These are phyloP conservation scores for Rehmannia glutinosa DNA, from an alignment of 257 asterid species.

Conservation along the genomic window DNA sequence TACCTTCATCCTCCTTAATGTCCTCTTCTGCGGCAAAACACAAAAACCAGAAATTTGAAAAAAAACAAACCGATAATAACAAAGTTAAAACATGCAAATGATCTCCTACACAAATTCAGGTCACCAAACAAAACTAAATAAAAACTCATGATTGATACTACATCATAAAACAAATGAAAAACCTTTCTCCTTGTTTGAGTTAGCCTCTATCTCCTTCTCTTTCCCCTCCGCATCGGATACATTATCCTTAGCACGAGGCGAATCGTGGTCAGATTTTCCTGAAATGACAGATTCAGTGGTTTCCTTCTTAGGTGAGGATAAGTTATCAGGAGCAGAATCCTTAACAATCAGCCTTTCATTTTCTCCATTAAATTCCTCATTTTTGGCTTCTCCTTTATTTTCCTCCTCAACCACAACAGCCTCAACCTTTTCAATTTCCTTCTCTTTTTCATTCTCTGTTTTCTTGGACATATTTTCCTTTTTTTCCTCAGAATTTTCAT, in stretches of 20 bases:
- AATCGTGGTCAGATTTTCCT: slow-evolving; percentile 8
- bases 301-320: slow-evolving; percentile 12
- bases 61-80: neutral
- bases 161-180: too few species aligned
- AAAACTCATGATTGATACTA: too few species aligned
- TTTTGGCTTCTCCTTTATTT: slow-evolving; percentile 12
- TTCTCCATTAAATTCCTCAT: neutral
- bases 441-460: slow-evolving; percentile 8
- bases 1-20: slow-evolving; percentile 32
- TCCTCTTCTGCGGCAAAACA: slow-evolving; percentile 31
- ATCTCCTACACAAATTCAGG: too few species aligned
- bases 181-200: slow-evolving; percentile 39
- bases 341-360: too few species aligned
- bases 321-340: too few species aligned
- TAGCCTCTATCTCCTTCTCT: slow-evolving; percentile 17
- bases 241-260: slow-evolving; percentile 12
- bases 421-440: neutral
- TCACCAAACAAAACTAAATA: neutral
- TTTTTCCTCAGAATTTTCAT: neutral
- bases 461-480: neutral
- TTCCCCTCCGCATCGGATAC: slow-evolving; percentile 15
- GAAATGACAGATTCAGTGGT: slow-evolving; percentile 5
- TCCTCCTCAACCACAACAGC: slow-evolving; percentile 19
- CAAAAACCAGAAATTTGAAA: neutral
- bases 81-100: neutral